These are phyloP conservation scores for Begonia peltatifolia DNA, from an alignment of 306 rosid genomes.

Conservation along the genomic window DNA sequence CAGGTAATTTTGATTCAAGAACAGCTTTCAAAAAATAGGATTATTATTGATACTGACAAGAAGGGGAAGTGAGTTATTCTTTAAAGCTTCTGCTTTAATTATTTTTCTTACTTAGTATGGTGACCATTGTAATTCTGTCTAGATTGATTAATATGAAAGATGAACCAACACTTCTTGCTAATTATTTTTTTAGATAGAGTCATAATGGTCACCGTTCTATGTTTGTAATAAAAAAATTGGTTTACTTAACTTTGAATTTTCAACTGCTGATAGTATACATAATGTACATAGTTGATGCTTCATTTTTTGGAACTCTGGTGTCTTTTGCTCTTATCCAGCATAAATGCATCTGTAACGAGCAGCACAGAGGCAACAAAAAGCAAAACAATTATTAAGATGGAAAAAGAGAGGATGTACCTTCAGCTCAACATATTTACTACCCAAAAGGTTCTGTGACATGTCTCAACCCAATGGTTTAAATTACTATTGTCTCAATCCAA, in stretches of 20 bases:
- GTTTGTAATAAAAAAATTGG: no score
- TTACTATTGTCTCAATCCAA: no score
- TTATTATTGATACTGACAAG: constrained; percentile 77
- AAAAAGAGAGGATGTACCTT: constrained; percentile 57
- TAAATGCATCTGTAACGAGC: constrained; percentile 78
- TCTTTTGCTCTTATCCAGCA: constrained; percentile 23
- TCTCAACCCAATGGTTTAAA: no score
- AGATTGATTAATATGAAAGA: no score
- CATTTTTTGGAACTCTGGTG: neutral
- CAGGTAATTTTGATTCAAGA: constrained; percentile 92
- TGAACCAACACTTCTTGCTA: no score
- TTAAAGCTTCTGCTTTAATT: neutral
- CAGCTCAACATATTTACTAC: constrained; percentile 46
- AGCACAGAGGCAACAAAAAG: constrained; percentile 57
- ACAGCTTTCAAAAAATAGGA: constrained; percentile 87
- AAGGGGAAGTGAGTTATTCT: constrained; percentile 57
- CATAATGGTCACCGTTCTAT: no score
- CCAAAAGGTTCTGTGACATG: constrained; percentile 30
- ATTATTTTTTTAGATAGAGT: no score
- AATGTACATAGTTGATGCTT: neutral
- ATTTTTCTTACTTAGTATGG: no score
- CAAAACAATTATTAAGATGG: constrained; percentile 71
- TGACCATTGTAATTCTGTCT: no score
- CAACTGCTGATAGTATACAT: no score
- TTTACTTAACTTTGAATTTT: no score